phyloP scores from a whole-genome alignment of 2,329 filamentous ascomycete species.

The Fusarium sp. region DNA sequence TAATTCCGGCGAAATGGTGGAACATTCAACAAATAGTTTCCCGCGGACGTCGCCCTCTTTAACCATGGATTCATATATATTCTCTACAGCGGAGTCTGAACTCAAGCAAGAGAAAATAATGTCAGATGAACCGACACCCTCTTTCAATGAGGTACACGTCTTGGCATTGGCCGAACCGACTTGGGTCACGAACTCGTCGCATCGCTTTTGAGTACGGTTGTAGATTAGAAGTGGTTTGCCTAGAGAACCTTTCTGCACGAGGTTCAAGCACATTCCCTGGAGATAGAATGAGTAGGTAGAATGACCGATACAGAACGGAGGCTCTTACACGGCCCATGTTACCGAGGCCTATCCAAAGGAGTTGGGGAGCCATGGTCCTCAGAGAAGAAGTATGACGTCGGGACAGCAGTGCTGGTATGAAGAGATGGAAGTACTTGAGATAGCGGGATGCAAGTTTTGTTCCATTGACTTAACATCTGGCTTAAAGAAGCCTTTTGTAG shows the following conservation, averaged over 20 bases:
- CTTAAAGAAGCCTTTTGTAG: background rate
- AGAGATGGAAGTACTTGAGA: background rate
- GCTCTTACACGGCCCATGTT: background rate
- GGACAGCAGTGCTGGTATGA: background rate
- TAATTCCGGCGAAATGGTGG: background rate
- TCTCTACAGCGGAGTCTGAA: fast-evolving
- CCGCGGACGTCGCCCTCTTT: fast-evolving
- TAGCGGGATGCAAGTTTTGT: background rate
- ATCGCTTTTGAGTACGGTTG: background rate
- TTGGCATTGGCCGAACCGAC: background rate
- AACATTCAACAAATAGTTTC: background rate
- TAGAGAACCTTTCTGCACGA: background rate
- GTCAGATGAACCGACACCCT: fast-evolving
- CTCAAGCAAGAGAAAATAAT: background rate
- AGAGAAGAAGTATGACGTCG: background rate
- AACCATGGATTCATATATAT: fast-evolving
- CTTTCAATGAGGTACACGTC: background rate
- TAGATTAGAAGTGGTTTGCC: background rate
- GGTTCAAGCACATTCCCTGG: background rate
- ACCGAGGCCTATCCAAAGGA: background rate
- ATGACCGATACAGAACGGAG: fast-evolving
- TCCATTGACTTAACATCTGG: too few species aligned
- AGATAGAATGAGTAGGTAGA: fast-evolving
- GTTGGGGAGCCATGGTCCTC: background rate
- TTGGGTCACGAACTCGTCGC: background rate